Evolutionary conservation across 768 basidiomycete genomes (phyloP), one percentile per base, ranked within the genome.

Genomic region (Phlegmacium glaucopus): DNA sequence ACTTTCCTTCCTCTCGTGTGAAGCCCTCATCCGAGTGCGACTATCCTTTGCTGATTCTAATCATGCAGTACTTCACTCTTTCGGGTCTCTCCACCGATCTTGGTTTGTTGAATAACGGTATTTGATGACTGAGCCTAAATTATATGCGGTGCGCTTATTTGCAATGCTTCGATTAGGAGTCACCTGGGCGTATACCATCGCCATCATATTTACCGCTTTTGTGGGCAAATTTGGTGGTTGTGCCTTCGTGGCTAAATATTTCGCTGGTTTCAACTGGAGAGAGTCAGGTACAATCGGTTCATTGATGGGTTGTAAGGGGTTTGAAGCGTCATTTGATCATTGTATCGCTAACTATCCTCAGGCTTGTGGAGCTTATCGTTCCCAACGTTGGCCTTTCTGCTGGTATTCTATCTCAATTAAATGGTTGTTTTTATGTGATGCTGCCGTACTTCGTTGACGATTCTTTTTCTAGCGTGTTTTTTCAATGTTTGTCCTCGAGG

Each of bases 261-360:
- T 76, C 9, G 88, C 83, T 8, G 84, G 86, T 0, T 97, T 91
- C 66, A 77, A 68, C 6, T 86, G 81, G 80, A 75, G 95, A 32
- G 95, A 98, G 60, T 68, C 86, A 0, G 75, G 81, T 29, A 83
- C 93, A 0, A 85, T 97, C 42, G 96, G 96, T 0, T 83, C 88
- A 11, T 64, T 98, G 43, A 97, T 99, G 94, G 89, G 85, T 59
- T 95, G 94, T 61, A 94, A 98, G 76, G 94, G 92, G 87, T 87
- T 47, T 29, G 73, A 57, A 9, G n/a, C 7, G 28, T 34, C 42
- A 10, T 25, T 22, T 45, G 43, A 13, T 9, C 9, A n/a, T 12
- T 42, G 4, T 13, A 51, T 50, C 17, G n/a, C 12, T 15, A 26
- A 16, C 5, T 13, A 6, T n/a, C 32, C 35, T 13, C 39, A 90